Evolutionary conservation across 345 rosid genomes (phyloP), one percentile per base, ranked within the genome.

Genomic region (Capsella bursapastoris): DNA sequence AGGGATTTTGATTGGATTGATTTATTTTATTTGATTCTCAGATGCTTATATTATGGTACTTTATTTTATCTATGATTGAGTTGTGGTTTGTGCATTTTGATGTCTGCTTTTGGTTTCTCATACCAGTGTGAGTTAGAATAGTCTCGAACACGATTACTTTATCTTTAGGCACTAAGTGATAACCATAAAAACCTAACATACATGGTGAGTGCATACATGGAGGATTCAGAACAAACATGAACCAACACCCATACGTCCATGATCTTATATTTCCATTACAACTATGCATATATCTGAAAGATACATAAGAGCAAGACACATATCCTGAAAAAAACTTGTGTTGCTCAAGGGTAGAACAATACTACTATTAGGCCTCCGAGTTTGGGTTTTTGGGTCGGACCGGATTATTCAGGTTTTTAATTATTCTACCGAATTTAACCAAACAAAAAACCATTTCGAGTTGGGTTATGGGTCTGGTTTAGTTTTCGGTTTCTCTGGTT

Each of bases 1-100:
- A 73, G 71, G 43, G 49, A 44, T n/a, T 55, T 64, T 55, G 48
- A 73, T 73, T 73, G 52, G 71, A 73, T 73, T 73, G 47, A 73
- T 73, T 73, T 45, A 37, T 65, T 73, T 27, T 5, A 56, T 47
- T 45, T 40, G 11, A 25, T 52, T 73, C 2, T 43, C 28, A 25
- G 35, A 53, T 72, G 37, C 28, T 72, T 44, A 35, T 73, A 2
- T 16, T 73, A 44, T 53, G 45, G 34, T 22, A 25, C 13, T 28
- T 71, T 6, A 48, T 27, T 15, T 61, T 8, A 43, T 64, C n/a
- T 3, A 18, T 41, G 27, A 35, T 59, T 37, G 48, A 2, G 53
- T 56, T 41, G 51, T 8, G 50, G 55, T 44, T 68, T 59, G 41
- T n/a, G 8, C 5, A 29, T 63, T 62, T 63, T 44, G 8, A 68